Evolutionary conservation across 2,329 filamentous ascomycete genomes (phyloP), one percentile per base, ranked within the genome.

Genomic region (Lasiodiplodia sp.): DNA sequence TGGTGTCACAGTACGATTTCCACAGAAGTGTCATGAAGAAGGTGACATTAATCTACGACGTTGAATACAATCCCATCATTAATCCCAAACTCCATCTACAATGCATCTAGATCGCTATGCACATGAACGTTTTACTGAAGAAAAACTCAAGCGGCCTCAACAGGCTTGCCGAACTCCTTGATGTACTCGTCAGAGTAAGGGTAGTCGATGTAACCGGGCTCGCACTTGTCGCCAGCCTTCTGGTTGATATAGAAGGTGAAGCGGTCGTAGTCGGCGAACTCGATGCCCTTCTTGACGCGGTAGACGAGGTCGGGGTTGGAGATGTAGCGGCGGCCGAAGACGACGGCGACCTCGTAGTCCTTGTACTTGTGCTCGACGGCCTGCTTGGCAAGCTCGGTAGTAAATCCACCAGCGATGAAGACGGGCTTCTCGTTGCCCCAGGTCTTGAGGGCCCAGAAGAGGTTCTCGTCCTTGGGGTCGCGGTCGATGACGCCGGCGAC

Each of bases 321-420:
- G 71, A 85, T 84, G 69, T 84, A 86, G 66, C 80, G 80, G 34
- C 84, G 73, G 10, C 85, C 84, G 72, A 86, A 85, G 0, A 81
- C 82, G n/a, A 85, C 78, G 21, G 76, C 75, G n/a, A 85, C 71
- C 53, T 85, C 81, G 34, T 79, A 78, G 11, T 81, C 78, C 31
- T 74, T 76, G 68, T 84, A 80, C 68, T 84, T 76, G 57, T 82
- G 76, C 65, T 79, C 78, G 0, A 82, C 75, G 0, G 78, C 70
- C 12, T 70, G 70, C 66, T 71, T 75, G 4, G 81, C 81, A n/a
- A 77, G 79, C 14, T 80, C 78, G 0, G 81, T 73, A 40, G 74
- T 77, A 69, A 80, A 82, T 0, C 82, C 82, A 21, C 82, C 82
- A 16, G 82, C 81, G 11, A 83, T 70, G 0, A 83, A 74, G 2